A percentile compares a stretch with the other conserved stretches of the same genome.
Evolutionary conservation across 108 stramenopile species (phyloP).

Genomic region (Cyclotella atomus): DNA sequence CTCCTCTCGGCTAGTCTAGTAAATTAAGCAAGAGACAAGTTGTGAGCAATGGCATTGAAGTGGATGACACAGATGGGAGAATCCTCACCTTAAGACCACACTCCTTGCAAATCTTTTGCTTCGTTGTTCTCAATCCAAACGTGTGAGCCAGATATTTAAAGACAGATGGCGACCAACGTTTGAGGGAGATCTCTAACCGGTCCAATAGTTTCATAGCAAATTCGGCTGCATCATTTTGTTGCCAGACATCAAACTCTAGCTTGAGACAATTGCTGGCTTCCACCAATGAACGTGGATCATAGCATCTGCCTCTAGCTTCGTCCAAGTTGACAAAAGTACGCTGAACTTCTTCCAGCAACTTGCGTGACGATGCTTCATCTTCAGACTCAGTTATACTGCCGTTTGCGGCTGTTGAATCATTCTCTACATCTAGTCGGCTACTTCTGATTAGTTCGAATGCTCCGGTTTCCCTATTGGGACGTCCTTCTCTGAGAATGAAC

Average conservation of each 20-base stretch:
- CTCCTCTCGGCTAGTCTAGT: conserved; percentile 93
- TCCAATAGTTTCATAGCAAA: conserved; percentile 96
- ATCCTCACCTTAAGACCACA: conserved; percentile 82
- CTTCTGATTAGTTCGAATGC: conserved; percentile 71
- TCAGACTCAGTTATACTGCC: conserved; percentile 14
- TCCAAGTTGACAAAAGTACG: conserved; percentile 93
- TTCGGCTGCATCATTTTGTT: conserved; percentile 99
- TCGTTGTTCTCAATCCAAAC: conserved; percentile 85
- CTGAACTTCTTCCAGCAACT: conserved; percentile 94
- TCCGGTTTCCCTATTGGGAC: conserved; percentile 94
- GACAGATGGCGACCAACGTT: conserved; percentile 80
- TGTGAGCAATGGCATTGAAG: neutral
- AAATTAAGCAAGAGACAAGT: conserved; percentile 32
- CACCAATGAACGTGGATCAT: conserved; percentile 92
- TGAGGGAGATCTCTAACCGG: conserved; percentile 87
- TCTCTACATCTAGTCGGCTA: conserved; percentile 19
- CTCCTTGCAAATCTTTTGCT: conserved; percentile 91
- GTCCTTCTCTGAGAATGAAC: conserved; percentile 83
- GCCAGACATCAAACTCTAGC: conserved; percentile 97
- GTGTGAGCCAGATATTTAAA: conserved; percentile 86
- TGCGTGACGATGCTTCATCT: conserved; percentile 86
- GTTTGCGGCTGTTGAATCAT: conserved; percentile 14
- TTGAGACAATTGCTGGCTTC: conserved; percentile 95
- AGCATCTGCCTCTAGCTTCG: conserved; percentile 87
- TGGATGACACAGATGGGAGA: neutral